Evolutionary conservation across 2,329 filamentous ascomycete species (phyloP).

Genomic region (Diaporthe ampelina): DNA sequence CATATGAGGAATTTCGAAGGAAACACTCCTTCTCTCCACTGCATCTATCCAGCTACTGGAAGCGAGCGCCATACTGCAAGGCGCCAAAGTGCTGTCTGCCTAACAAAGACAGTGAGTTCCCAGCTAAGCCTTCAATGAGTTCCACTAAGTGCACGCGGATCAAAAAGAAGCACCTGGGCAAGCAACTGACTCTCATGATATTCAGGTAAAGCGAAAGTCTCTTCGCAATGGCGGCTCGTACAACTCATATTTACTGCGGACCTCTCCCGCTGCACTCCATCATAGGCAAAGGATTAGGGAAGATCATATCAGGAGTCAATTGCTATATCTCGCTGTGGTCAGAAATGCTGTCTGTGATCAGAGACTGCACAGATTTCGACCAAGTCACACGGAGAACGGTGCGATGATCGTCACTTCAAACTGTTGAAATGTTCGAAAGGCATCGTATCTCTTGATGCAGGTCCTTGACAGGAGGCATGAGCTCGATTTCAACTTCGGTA

Average conservation of each 20-base stretch:
- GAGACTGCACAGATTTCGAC: constrained; percentile 11
- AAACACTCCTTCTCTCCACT: too few relatives aligned
- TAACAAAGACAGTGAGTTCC: neutral
- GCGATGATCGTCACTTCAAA: neutral
- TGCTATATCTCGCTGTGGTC: constrained; percentile 16
- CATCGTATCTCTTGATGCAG: too few relatives aligned
- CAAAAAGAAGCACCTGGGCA: too few relatives aligned
- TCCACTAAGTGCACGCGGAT: neutral
- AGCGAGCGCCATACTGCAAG: too few relatives aligned
- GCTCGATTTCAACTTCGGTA: neutral
- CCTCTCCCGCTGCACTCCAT: neutral
- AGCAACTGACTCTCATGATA: neutral
- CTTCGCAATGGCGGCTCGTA: neutral
- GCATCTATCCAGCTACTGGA: too few relatives aligned
- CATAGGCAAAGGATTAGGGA: neutral
- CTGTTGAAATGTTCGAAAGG: neutral
- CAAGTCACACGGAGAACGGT: neutral
- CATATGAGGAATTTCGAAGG: too few relatives aligned
- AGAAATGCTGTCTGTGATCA: constrained; percentile 15
- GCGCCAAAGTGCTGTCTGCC: neutral
- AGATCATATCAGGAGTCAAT: neutral
- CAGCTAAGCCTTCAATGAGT: accelerated
- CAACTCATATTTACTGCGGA: neutral
- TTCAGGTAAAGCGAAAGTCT: neutral
- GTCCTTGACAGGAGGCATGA: neutral